Conservation (phyloP, 83 land plant species). For the Diphasiastrum complanatum region DNA sequence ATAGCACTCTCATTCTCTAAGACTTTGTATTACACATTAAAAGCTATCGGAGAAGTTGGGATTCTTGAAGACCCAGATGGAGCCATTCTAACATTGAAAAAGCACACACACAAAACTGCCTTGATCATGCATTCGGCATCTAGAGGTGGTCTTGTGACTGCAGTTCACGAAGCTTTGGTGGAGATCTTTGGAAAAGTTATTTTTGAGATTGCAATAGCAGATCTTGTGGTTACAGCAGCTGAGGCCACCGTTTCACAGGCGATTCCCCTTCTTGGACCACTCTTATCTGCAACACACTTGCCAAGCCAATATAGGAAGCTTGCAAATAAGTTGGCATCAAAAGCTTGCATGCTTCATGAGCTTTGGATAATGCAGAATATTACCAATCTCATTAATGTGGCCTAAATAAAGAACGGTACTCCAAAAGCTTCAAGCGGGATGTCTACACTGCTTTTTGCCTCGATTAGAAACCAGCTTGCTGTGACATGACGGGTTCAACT, state of each 20-base stretch:
- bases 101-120: neutral
- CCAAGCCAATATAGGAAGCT: neutral
- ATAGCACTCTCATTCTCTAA: neutral
- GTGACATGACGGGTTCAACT: too few species aligned
- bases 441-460: too few species aligned
- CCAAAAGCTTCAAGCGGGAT: too few species aligned
- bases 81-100: neutral
- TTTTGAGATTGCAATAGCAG: constrained; percentile 12
- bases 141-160: constrained; percentile 1
- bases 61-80: neutral
- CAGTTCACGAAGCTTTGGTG: constrained; percentile 4
- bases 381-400: too few species aligned
- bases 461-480: too few species aligned
- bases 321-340: neutral
- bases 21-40: neutral
- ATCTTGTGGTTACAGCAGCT: neutral
- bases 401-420: too few species aligned
- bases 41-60: neutral
- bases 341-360: constrained; percentile 14
- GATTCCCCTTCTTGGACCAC: neutral
- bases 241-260: neutral
- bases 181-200: constrained; percentile 7
- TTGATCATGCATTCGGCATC: neutral
- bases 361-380: constrained; percentile 12
- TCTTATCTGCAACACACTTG: constrained; percentile 2